A percentile compares a stretch with the other conserved stretches of the same genome.
These are phyloP conservation scores for Posidonia australis DNA, from an alignment of 106 monocot species.

Conservation along the genomic window DNA sequence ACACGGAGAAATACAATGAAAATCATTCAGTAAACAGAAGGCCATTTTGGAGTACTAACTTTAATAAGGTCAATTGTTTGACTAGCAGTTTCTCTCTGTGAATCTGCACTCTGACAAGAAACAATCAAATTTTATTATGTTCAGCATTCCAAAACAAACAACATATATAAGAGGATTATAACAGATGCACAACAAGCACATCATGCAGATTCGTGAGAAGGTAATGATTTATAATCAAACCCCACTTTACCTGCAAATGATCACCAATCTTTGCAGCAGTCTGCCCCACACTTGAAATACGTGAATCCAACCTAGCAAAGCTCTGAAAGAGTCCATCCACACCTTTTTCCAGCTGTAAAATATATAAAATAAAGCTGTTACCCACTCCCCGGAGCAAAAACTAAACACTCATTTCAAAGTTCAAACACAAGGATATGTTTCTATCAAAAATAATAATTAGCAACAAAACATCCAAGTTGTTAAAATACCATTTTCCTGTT, in stretches of 20 bases:
- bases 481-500: no score
- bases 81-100: constrained; percentile 95
- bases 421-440: not conserved
- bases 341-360: constrained; percentile 82
- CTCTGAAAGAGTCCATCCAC: constrained; percentile 98
- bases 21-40: no score
- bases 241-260: constrained; percentile 77
- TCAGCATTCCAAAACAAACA: not conserved
- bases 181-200: not conserved
- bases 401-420: not conserved
- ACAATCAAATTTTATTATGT: constrained; percentile 5
- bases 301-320: constrained; percentile 89
- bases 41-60: constrained; percentile 21
- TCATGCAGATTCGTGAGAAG: not conserved
- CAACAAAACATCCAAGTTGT: no score
- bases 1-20: not conserved
- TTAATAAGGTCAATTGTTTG: constrained; percentile 99
- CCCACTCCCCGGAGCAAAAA: not conserved
- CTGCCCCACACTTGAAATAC: constrained; percentile 98
- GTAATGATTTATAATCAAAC: not conserved
- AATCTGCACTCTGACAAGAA: constrained; percentile 89
- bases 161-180: not conserved
- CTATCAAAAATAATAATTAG: no score
- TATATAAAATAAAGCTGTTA: not conserved
- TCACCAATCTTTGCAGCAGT: constrained; percentile 99